Evolutionary conservation across 257 asterid genomes (phyloP).

Genomic region (Plantago ovata): DNA sequence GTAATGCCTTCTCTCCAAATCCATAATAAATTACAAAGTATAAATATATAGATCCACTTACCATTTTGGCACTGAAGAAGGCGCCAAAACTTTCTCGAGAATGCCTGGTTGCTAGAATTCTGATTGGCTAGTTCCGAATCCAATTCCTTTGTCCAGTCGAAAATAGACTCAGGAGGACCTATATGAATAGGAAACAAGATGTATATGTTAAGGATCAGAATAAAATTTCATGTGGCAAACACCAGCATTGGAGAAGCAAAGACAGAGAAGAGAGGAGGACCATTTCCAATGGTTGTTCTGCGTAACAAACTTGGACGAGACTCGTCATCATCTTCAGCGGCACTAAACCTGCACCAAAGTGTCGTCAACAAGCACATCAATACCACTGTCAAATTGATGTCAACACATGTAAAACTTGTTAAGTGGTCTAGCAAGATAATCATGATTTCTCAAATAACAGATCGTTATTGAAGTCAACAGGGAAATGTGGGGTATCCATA

Average conservation of each 20-base stretch:
- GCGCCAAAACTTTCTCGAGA: slow-evolving; percentile 85
- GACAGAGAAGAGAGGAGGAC: slow-evolving; percentile 32
- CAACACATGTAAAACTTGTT: slow-evolving; percentile 14
- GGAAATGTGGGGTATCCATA: slow-evolving; percentile 9
- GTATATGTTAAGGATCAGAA: slow-evolving; percentile 17
- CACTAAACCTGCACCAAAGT: slow-evolving; percentile 52
- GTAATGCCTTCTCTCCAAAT: slow-evolving; percentile 1
- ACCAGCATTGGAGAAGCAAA: slow-evolving; percentile 15
- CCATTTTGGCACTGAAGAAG: slow-evolving; percentile 94
- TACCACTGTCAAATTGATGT: neutral
- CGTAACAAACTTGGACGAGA: slow-evolving; percentile 38
- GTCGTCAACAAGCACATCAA: slow-evolving; percentile 21
- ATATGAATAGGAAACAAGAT: slow-evolving; percentile 25
- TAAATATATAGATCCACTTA: slow-evolving; percentile 23
- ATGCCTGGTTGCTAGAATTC: slow-evolving; percentile 56
- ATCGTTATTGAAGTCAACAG: neutral
- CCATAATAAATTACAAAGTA: neutral
- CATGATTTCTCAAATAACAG: slow-evolving; percentile 1
- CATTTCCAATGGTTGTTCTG: slow-evolving; percentile 69
- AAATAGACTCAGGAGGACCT: slow-evolving; percentile 80
- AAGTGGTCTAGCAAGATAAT: slow-evolving; percentile 5
- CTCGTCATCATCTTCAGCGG: slow-evolving; percentile 70
- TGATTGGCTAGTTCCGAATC: slow-evolving; percentile 66
- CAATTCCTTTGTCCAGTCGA: slow-evolving; percentile 85
- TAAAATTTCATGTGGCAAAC: slow-evolving; percentile 17